Evolutionary conservation across 1,139 yeast genomes (phyloP), one percentile per base, ranked within the genome.

Genomic region (Hemisphaericaspora lyxosophila): DNA sequence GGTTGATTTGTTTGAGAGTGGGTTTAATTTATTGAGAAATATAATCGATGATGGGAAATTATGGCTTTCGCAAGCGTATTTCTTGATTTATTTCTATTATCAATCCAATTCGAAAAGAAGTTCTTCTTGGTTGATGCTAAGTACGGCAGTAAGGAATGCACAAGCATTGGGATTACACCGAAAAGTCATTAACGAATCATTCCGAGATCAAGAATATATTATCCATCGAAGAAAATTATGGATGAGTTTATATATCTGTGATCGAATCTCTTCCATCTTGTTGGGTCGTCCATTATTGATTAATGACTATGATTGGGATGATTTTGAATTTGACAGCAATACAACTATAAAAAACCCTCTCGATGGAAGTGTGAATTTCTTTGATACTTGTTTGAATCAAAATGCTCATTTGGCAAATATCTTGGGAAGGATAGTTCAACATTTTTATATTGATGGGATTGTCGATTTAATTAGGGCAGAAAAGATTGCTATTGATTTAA

Each of bases 211-310:
- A 8, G 18, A 32, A n/a, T 36, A 36, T 16, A 28, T 39, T 7
- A 17, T 23, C 5, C 42, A 39, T 26, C 53, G 74, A 39, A 54
- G 70, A 31, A 60, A 60, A 24, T 40, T 70, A 13, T 70, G 70
- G 64, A 50, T 72, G 38, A 55, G 62, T 30, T 48, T 70, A 19
- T 70, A 60, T 43, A 62, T 66, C 9, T 59, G 64, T 44, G 77
- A 71, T 44, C 45, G 72, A 18, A 47, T 66, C 7, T 55, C 65
- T n/a, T 64, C 73, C 9, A 50, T 64, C 8, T 52, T 59, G 17
- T 43, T 71, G 26, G 76, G 76, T 2, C 49, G 75, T 18, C 67
- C 75, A 2, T 43, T 68, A 31, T 51, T 64, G 1, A 66, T 70
- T 15, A 50, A 51, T 30, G 67, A 65, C 34, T 49, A 55, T 24